These are phyloP conservation scores for Xylaria nigripes DNA, from an alignment of 495 filamentous ascomycete species.

Conservation along the genomic window DNA sequence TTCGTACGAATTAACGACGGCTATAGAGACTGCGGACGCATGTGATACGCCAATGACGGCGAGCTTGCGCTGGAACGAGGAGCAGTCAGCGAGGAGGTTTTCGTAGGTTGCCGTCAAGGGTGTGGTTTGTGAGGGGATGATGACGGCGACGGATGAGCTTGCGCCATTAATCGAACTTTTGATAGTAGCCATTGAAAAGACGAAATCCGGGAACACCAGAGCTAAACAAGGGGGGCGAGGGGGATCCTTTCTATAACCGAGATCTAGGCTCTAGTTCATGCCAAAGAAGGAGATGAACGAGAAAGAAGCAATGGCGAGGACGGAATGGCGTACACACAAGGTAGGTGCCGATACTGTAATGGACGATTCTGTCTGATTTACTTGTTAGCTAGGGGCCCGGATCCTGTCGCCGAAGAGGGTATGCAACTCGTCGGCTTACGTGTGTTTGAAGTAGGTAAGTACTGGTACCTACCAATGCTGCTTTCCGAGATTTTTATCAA, in stretches of 20 bases:
- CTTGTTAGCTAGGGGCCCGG: no score
- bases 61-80: constrained; percentile 61
- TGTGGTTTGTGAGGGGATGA: constrained; percentile 54
- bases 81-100: constrained; percentile 52
- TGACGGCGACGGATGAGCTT: constrained; percentile 45
- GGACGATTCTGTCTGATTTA: no score
- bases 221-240: background rate
- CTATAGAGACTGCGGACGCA: constrained; percentile 63
- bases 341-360: no score
- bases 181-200: constrained; percentile 30
- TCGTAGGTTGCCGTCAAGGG: constrained; percentile 55
- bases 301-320: background rate
- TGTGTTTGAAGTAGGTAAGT: no score
- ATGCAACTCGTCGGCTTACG: no score
- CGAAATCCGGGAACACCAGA: background rate
- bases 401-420: no score
- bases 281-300: background rate
- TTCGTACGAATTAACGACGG: constrained; percentile 69
- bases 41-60: constrained; percentile 59
- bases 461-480: no score
- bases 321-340: background rate
- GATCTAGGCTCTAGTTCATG: background rate
- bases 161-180: constrained; percentile 37
- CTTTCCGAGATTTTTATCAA: no score
- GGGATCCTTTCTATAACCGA: background rate